Evolutionary conservation across 257 asterid species (phyloP).

Genomic region (Solanum lignicaule): DNA sequence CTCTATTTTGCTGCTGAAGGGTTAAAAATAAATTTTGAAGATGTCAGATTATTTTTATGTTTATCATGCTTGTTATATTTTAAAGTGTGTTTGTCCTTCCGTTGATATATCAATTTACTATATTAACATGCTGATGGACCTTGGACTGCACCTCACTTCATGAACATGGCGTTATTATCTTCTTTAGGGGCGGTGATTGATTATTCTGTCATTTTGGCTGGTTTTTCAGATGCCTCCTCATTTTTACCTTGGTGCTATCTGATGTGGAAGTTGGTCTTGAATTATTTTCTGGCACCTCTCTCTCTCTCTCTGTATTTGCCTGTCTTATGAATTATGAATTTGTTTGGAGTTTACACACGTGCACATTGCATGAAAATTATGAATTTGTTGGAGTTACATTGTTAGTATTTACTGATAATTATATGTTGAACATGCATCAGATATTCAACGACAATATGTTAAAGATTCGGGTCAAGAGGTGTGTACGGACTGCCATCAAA

Average conservation of each 20-base stretch:
- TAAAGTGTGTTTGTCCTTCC: not conserved
- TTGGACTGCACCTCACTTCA: not conserved
- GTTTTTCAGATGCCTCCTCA: not conserved
- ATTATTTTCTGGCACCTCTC: not conserved
- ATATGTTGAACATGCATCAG: constrained; percentile 35
- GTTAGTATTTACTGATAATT: not conserved
- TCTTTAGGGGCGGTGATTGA: not conserved
- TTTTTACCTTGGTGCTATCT: not conserved
- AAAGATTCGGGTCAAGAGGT: constrained; percentile 82
- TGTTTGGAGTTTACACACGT: not conserved
- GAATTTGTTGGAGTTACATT: not conserved
- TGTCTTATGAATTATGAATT: not conserved
- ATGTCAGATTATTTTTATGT: not conserved
- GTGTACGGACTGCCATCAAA: constrained; percentile 80
- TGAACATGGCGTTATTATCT: not conserved
- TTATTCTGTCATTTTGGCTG: not conserved
- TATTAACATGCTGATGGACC: not conserved
- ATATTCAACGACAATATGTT: constrained; percentile 76
- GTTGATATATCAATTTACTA: not conserved
- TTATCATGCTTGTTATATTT: not conserved
- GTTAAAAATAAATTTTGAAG: not conserved
- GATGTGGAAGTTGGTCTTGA: not conserved
- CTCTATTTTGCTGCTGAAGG: not conserved
- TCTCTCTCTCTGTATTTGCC: not conserved
- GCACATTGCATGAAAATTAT: not conserved